Base-by-base conservation (phyloP, 306 rosid genomes). In the Prinsepia uniflora region DNA sequence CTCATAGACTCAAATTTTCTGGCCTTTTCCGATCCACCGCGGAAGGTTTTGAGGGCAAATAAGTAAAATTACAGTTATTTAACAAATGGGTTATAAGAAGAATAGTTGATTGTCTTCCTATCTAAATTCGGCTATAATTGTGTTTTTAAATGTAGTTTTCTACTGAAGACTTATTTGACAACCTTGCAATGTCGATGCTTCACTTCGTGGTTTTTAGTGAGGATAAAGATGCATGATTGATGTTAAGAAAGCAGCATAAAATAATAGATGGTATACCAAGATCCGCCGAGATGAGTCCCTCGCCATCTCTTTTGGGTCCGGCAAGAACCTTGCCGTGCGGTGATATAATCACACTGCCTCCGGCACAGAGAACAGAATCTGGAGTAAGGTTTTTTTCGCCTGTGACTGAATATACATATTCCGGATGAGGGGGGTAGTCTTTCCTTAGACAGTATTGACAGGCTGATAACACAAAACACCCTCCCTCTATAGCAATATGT, bases 401-500 rank as follows among this genome's bases (percentile, higher is more conserved):
- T 15, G 74, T 73, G 81, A 86, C 97, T 4, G 84, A 67, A 75
- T 90, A 93, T n/a, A 78, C 84, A 74, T 93, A 87, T 43, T 88
- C 98, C 5, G 98, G 97, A 75, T 90, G 85, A 30, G 96, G 89
- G 8, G 98, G 98, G 74, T 88, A 93, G 72, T 93, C 96, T 65
- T 82, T 90, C 78, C 98, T 84, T 63, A 88, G 87, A 72, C 98
- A 93, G 85, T 90, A 93, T 58, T 90, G 98, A 81, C 87, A 87
- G 72, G 92, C 88, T 0, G 98, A 90, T 71, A 90, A 75, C 76
- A 93, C 97, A 72, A 93, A 93, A 76, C 98, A 93, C 59, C 96
- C 97, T 79, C 97, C 98, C 87, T 93, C 98, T 24, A 83, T 24
- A 13, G 98, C 94, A 85, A 93, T 87, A 76, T 93, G 98, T 56